phyloP scores from a whole-genome alignment of 768 basidiomycete genomes.

The Phallus indusiatus region DNA sequence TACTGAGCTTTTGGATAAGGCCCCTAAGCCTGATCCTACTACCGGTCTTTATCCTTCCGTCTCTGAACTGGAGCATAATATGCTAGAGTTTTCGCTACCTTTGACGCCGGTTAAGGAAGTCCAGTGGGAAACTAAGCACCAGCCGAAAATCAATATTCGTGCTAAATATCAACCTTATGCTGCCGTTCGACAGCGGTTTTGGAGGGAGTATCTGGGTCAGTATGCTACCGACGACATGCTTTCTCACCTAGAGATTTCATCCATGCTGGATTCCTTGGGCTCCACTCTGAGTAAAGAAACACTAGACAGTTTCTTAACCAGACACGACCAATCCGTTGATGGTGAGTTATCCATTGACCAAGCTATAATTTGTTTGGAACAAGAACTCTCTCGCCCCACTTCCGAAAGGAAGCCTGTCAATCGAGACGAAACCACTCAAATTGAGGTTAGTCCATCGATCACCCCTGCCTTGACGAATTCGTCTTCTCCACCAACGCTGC shows the following conservation, averaged over 20 bases:
- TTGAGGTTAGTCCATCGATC: constrained; percentile 14
- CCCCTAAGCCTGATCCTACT: constrained; percentile 48
- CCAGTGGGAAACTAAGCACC: constrained; percentile 64
- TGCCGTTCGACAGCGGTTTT: constrained; percentile 82
- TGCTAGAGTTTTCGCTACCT: constrained; percentile 65
- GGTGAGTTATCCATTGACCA: constrained; percentile 76
- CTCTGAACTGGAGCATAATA: constrained; percentile 47
- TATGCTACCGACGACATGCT: constrained; percentile 84
- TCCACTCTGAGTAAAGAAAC: constrained; percentile 81
- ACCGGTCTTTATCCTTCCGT: constrained; percentile 45
- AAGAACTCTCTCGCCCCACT: constrained; percentile 63
- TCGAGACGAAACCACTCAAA: constrained; percentile 27
- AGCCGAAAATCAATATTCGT: constrained; percentile 63
- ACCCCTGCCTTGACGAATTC: constrained; percentile 40
- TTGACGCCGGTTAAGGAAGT: constrained; percentile 52
- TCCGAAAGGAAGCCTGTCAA: constrained; percentile 62
- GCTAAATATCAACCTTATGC: constrained; percentile 96
- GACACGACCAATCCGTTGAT: constrained; percentile 51
- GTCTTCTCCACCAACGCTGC: constrained; percentile 37
- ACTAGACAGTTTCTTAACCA: constrained; percentile 72
- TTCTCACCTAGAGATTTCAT: constrained; percentile 80
- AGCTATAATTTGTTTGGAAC: constrained; percentile 76
- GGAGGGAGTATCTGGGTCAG: constrained; percentile 79
- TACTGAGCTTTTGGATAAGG: constrained; percentile 54
- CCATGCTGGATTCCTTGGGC: constrained; percentile 94